Evolutionary conservation across 2,329 filamentous ascomycete genomes (phyloP), one percentile per base, ranked within the genome.

Genomic region (Penicillium sp.): DNA sequence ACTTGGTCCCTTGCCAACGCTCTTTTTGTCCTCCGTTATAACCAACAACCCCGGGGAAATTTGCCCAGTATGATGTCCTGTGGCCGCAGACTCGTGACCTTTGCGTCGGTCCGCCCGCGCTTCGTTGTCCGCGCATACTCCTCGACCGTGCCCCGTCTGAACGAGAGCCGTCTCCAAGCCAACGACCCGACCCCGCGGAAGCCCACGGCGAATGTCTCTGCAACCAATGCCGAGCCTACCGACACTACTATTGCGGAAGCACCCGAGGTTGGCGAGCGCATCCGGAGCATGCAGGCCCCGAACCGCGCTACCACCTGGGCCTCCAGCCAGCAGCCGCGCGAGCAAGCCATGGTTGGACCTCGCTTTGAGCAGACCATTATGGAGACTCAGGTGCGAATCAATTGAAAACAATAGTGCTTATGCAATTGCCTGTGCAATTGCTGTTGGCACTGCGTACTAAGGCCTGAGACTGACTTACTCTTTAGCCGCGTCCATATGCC

Each of bases 281-380:
- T 75, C 62, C 75, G 81, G 56, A 72, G 78, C 49, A 72, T 77
- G 69, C 93, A 98, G 76, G 88, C 91, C 29, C 93, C 93, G 21
- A 98, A 98, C 76, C 82, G 89, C 55, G 73, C 77, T 52, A 80
- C 73, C 6, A 79, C 88, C 53, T 98, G 93, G 93, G 88, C 88
- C 54, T 75, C 81, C 65, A 95, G 82, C 74, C 93, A 98, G 78
- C 81, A 82, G 70, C 82, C 88, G 34, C 79, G 91, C 63, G 79
- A 81, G 47, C 72, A 82, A 70, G 93, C 89, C 46, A 98, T 98
- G 91, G 82, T 83, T 37, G 93, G 93, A 37, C 93, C 93, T 57
- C 79, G 91, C 61, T 98, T 98, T 65, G 93, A 98, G 77, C 91
- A 97, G 81, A 97, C 88, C 31, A 88, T 95, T 64, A 91, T 97